Conservation (phyloP, 371 early-diverging fungal genomes). For the Mycotypha africana region DNA sequence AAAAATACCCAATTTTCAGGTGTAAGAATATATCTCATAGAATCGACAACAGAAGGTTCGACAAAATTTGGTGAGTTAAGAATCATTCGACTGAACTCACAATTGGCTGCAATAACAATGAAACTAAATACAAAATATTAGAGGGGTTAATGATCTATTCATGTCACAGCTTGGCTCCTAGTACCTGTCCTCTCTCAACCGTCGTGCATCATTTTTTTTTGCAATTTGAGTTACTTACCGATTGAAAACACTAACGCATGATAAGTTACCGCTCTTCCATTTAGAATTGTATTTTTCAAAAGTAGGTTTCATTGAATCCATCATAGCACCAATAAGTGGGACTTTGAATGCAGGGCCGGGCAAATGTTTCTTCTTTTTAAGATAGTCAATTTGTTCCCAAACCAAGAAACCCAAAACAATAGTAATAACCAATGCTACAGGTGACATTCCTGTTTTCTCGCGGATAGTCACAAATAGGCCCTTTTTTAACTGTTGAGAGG, state of each 20-base stretch:
- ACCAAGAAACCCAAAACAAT: slow-evolving; percentile 11
- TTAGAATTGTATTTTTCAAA: slow-evolving; percentile 25
- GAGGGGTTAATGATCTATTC: not conserved
- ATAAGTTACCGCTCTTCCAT: slow-evolving; percentile 25
- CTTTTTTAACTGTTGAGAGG: slow-evolving; percentile 1
- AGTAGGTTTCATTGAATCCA: slow-evolving; percentile 24
- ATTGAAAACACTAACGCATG: slow-evolving; percentile 24
- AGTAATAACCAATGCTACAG: slow-evolving; percentile 12
- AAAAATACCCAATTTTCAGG: slow-evolving; percentile 25
- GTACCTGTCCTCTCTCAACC: not conserved
- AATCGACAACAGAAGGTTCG: slow-evolving; percentile 22
- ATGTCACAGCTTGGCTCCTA: too few relatives aligned
- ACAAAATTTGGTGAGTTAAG: slow-evolving; percentile 19
- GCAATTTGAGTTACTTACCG: slow-evolving; percentile 8
- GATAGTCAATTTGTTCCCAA: slow-evolving; percentile 21
- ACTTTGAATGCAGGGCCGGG: slow-evolving; percentile 22
- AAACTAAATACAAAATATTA: slow-evolving; percentile 6
- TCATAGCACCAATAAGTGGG: slow-evolving; percentile 22
- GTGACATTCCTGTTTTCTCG: slow-evolving; percentile 5
- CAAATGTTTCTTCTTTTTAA: slow-evolving; percentile 18
- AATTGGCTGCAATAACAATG: slow-evolving; percentile 27
- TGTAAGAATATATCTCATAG: slow-evolving; percentile 20
- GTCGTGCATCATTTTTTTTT: not conserved
- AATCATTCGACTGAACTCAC: slow-evolving; percentile 22
- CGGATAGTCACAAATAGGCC: not conserved